Evolutionary conservation across 495 filamentous ascomycete species (phyloP).

Genomic region (Penicillium goetzii): DNA sequence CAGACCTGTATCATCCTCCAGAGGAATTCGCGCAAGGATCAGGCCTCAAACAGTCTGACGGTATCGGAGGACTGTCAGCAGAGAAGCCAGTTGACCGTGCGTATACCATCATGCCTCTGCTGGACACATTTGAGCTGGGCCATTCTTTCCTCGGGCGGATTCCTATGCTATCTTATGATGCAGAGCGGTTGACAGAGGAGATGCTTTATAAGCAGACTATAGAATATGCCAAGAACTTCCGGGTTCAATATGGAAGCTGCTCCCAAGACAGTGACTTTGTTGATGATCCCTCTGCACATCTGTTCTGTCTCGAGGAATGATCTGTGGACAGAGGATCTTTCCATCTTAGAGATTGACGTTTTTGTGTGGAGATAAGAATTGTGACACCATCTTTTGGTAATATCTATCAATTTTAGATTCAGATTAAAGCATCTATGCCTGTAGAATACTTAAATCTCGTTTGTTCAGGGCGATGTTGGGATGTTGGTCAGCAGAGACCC

Average conservation of each 20-base stretch:
- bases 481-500: constrained; percentile 5
- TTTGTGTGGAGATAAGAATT: too few species aligned
- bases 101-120: constrained; percentile 38
- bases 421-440: not conserved
- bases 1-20: constrained; percentile 68
- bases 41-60: constrained; percentile 18
- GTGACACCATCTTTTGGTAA: not conserved
- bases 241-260: constrained; percentile 43
- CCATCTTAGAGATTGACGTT: not conserved
- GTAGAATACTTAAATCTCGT: not conserved
- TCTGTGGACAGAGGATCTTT: not conserved
- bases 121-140: constrained; percentile 36
- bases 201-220: constrained; percentile 24
- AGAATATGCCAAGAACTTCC: constrained; percentile 41
- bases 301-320: constrained; percentile 38
- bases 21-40: constrained; percentile 58
- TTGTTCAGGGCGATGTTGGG: not conserved
- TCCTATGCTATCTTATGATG: constrained; percentile 44
- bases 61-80: constrained; percentile 14
- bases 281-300: constrained; percentile 25
- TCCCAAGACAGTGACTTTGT: constrained; percentile 14
- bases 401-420: not conserved
- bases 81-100: constrained; percentile 29
- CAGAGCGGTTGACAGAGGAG: constrained; percentile 27
- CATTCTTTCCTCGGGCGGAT: constrained; percentile 40